Evolutionary conservation across 1,139 yeast species (phyloP), one percentile per base, ranked within the genome.

Genomic region (Tardiomyces depauwii): DNA sequence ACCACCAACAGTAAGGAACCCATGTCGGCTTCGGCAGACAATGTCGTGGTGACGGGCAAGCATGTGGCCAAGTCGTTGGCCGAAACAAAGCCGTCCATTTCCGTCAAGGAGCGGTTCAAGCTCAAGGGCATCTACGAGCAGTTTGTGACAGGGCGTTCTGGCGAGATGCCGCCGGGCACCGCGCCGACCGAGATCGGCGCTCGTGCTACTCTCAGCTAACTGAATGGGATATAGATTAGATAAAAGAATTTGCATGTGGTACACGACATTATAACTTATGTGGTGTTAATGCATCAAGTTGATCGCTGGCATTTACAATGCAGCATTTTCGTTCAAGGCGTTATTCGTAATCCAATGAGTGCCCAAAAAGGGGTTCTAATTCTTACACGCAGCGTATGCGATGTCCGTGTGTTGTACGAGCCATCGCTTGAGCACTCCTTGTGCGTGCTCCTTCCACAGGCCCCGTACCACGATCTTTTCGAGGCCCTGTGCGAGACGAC

Each of bases 21-120:
- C 28, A 12, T 30, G 25, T n/a, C 39, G 39, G 25, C 25, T 21
- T 4, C 25, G 25, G 25, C 25, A 5, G 48, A 49, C n/a, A 43
- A 49, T 12, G 71, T 75, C 13, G 51, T 51, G 2, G 80, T 88
- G 12, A 63, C 68, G 7, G 70, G 72, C 13, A 63, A 61, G 1
- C 86, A 89, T 57, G 72, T 91, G 51, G 49, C 69, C n/a, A 74
- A 72, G 41, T 83, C 95, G 0, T 65, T 86, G 44, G 59, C 65
- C 25, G 95, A 85, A 51, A 87, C 96, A 0, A 87, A 84, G 54
- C 89, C 95, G 10, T 85, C 95, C 40, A 87, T 91, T 42, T 87
- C 96, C 0, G 65, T 69, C 1, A 75, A 78, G 18, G 97, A 91
- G 58, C 74, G 77, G 53, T 55, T 56, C 12, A 85, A 87, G 58